Percentiles rank a stretch among this genome's conserved stretches.
phyloP scores from a whole-genome alignment of 768 basidiomycete species.

The Russula compacta region DNA sequence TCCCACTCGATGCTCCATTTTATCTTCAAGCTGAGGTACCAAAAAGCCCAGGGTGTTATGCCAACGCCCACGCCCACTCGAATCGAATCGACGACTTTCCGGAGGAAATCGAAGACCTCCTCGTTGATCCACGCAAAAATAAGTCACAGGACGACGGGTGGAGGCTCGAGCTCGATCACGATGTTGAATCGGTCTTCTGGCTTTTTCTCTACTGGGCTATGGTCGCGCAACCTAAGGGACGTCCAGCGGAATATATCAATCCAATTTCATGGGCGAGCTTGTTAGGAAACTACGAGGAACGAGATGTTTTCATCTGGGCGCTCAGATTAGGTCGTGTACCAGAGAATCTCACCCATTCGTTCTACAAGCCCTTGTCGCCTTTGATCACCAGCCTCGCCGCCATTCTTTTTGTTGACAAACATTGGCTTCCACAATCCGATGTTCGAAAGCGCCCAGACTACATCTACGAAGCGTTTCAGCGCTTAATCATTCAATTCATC shows the following conservation, averaged over 20 bases:
- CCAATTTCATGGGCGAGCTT: not conserved
- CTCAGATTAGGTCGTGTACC: not conserved
- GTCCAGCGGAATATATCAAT: not conserved
- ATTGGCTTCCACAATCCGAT: not conserved
- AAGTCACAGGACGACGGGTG: not conserved
- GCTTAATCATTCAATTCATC: not conserved
- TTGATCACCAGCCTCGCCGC: not conserved
- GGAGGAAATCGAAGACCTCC: not conserved
- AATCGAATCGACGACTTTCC: not conserved
- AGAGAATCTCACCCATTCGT: not conserved
- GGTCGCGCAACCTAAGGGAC: not conserved
- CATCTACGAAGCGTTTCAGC: not conserved
- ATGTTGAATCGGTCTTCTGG: not conserved
- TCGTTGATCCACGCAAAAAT: not conserved
- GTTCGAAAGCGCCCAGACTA: not conserved
- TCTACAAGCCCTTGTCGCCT: not conserved
- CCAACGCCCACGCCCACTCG: not conserved
- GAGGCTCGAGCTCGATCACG: not conserved
- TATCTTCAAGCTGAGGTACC: not conserved
- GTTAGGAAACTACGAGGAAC: not conserved
- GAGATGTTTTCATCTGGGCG: not conserved
- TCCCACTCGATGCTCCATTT: not conserved
- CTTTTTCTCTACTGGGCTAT: conserved; percentile 2
- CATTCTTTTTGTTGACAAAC: not conserved
- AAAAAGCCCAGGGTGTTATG: not conserved